phyloP scores from a whole-genome alignment of 768 basidiomycete species.

The Tylopilus plumbeoviolaceoides region DNA sequence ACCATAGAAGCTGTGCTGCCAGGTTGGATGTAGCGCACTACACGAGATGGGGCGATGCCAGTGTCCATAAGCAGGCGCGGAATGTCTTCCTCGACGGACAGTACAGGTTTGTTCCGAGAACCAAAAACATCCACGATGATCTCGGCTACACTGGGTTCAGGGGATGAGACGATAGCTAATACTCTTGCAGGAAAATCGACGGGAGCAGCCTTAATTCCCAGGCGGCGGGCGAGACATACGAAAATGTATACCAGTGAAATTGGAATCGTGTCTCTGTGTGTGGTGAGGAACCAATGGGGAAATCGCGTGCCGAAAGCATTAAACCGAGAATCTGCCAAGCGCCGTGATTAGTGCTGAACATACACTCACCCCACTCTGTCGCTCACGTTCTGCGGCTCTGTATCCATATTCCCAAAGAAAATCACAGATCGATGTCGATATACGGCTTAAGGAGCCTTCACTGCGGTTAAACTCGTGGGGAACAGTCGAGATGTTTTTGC shows the following conservation, averaged over 20 bases:
- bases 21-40: constrained; percentile 25
- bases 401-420: constrained; percentile 52
- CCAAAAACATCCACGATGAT: constrained; percentile 49
- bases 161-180: constrained; percentile 44
- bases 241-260: constrained; percentile 60
- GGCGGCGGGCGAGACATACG: constrained; percentile 46
- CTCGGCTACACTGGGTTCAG: constrained; percentile 32
- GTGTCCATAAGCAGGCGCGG: constrained; percentile 28
- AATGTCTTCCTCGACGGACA: constrained; percentile 36
- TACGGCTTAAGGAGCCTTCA: constrained; percentile 19
- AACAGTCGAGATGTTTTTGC: constrained; percentile 26
- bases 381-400: constrained; percentile 39
- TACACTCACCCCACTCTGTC: neutral
- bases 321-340: constrained; percentile 34
- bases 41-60: constrained; percentile 20
- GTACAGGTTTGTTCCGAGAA: constrained; percentile 30
- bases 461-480: constrained; percentile 31
- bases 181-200: constrained; percentile 56
- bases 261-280: constrained; percentile 49
- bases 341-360: neutral
- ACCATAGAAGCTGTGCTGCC: constrained; percentile 36
- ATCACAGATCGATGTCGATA: constrained; percentile 44
- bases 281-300: constrained; percentile 53
- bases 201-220: constrained; percentile 50
- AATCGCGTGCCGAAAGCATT: constrained; percentile 49